These are phyloP conservation scores for Plectranthus barbatus DNA, from an alignment of 257 asterid genomes.

Conservation along the genomic window DNA sequence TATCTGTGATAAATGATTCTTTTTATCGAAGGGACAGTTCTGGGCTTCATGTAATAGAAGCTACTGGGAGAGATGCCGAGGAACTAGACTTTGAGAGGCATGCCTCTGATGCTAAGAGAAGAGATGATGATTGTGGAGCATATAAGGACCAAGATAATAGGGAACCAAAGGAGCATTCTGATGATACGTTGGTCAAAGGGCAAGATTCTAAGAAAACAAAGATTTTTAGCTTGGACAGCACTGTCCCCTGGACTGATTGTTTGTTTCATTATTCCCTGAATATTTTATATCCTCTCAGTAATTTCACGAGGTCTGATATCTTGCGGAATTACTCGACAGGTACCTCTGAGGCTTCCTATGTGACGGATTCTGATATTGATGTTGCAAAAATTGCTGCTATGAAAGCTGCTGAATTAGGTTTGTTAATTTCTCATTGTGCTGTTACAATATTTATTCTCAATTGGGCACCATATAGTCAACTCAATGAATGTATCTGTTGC, in stretches of 20 bases:
- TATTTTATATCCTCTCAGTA: background rate
- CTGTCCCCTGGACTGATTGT: constrained; percentile 35
- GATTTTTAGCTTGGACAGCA: constrained; percentile 26
- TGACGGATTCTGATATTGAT: constrained; percentile 78
- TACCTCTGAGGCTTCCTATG: constrained; percentile 41
- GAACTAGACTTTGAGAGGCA: constrained; percentile 29
- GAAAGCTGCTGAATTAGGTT: constrained; percentile 95
- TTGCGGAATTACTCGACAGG: constrained; percentile 19
- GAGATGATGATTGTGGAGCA: constrained; percentile 24
- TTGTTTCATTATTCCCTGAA: constrained; percentile 5
- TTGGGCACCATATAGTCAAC: background rate
- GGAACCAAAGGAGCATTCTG: constrained; percentile 31
- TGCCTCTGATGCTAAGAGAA: constrained; percentile 38
- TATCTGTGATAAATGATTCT: constrained; percentile 40
- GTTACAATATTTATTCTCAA: background rate
- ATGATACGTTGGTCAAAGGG: constrained; percentile 28
- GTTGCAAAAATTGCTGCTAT: constrained; percentile 92
- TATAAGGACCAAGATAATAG: constrained; percentile 28
- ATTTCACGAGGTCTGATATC: background rate
- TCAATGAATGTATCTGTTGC: background rate
- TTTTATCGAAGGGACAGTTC: constrained; percentile 39
- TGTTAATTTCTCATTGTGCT: constrained; percentile 5
- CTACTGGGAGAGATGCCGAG: constrained; percentile 33
- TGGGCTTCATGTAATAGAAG: constrained; percentile 44
- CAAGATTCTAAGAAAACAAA: constrained; percentile 57